Conservation (phyloP, 2,329 filamentous ascomycete genomes). For the Fusarium bactridioides region DNA sequence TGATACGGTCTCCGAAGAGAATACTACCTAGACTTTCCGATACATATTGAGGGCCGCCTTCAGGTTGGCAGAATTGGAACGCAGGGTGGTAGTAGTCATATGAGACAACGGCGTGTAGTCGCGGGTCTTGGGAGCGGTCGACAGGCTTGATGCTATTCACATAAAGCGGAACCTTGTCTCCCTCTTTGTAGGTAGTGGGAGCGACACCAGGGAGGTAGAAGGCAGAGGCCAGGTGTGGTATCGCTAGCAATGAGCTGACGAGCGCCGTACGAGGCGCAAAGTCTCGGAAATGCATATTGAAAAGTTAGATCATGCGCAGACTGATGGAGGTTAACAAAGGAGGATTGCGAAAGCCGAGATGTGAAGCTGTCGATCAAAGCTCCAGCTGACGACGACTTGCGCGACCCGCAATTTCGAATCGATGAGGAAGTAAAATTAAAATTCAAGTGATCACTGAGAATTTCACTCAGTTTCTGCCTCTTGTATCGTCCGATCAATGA, state of each 20-base stretch:
- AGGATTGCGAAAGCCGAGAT: conserved; percentile 26
- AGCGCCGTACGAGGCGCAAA: conserved; percentile 58
- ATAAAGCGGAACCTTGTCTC: conserved; percentile 82
- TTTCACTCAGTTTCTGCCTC: not conserved
- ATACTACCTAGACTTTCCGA: conserved; percentile 90
- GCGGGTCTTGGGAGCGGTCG: conserved; percentile 76
- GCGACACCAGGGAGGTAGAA: conserved; percentile 98
- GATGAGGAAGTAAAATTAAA: not conserved
- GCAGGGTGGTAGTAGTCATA: conserved; percentile 94
- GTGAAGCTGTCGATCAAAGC: conserved; percentile 17
- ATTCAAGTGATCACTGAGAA: not conserved
- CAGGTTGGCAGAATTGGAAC: conserved; percentile 88
- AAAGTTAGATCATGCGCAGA: conserved; percentile 42
- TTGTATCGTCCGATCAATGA: not conserved
- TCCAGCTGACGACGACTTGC: conserved; percentile 36
- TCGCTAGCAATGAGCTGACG: conserved; percentile 57
- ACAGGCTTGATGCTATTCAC: conserved; percentile 94
- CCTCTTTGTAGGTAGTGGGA: conserved; percentile 86
- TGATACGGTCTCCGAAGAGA: conserved; percentile 95
- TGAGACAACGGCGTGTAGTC: conserved; percentile 89
- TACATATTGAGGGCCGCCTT: conserved; percentile 78
- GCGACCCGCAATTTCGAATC: conserved; percentile 20
- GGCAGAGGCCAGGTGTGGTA: conserved; percentile 67
- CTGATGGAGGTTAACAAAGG: not conserved
- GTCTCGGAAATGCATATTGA: conserved; percentile 56